Conservation (phyloP, 441 rosid genomes). For the Eruca vesicaria region DNA sequence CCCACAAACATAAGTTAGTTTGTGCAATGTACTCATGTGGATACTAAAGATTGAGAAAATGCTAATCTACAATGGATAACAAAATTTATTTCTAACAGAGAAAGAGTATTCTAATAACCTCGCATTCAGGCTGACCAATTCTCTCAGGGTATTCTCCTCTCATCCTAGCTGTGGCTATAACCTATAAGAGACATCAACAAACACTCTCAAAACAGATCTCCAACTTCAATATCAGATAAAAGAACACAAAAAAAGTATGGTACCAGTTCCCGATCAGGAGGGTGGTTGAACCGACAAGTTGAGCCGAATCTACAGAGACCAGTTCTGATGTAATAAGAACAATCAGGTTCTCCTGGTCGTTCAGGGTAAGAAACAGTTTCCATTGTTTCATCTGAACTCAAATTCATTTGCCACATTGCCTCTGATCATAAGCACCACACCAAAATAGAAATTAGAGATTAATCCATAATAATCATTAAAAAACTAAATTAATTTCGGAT, state of each 20-base stretch:
- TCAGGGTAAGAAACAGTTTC: conserved; percentile 84
- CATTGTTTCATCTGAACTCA: conserved; percentile 70
- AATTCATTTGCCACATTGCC: conserved; percentile 88
- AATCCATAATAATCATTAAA: conserved; percentile 4
- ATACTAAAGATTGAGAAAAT: neutral
- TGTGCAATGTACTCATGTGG: neutral
- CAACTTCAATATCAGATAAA: neutral
- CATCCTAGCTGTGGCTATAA: conserved; percentile 88
- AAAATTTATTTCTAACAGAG: neutral
- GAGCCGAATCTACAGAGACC: conserved; percentile 97
- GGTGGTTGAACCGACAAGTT: conserved; percentile 94
- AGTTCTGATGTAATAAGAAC: conserved; percentile 95
- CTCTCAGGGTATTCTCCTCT: conserved; percentile 98
- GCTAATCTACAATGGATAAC: neutral
- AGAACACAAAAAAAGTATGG: neutral
- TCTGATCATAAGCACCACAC: conserved; percentile 42
- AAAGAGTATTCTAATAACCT: conserved; percentile 41
- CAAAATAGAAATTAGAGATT: neutral
- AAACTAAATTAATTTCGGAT: neutral
- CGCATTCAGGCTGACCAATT: conserved; percentile 94
- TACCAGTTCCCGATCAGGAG: conserved; percentile 96
- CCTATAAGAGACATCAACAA: conserved; percentile 38
- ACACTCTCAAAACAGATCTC: conserved; percentile 7
- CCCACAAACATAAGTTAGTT: neutral
- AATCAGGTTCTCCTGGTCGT: conserved; percentile 91